Base-by-base conservation (phyloP, 2,329 filamentous ascomycete species). In the Ramularia collo-cygni region DNA sequence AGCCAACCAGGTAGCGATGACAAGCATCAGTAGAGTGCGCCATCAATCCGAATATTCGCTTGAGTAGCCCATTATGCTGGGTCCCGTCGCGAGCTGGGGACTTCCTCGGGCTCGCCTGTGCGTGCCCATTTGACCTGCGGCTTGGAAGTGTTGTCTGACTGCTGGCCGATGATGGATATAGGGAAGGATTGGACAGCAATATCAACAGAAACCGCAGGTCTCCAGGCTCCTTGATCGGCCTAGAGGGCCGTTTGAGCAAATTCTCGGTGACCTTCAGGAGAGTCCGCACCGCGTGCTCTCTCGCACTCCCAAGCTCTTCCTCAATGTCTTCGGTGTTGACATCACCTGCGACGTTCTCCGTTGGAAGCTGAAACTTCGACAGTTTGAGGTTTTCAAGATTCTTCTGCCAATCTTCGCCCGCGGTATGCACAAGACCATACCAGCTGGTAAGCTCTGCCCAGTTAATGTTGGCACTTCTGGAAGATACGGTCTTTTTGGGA, bases 11-110 rank as follows among this genome's bases (percentile, higher is more conserved):
- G 52, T 83, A 77, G 38, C 82, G 80, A 53, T 94, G 88, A 51
- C 84, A 89, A 42, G 82, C 75, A 42, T 77, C 76, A 0, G 85
- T 74, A 9, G 85, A 70, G 59, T 93, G 86, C 1, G 86, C 83
- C 16, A 94, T 58, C 8, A 95, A 66, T 1, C 89, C 89, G 17
- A 94, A 62, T 28, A 93, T 80, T 27, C 89, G 77, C 61, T 95
- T 95, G 53, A 93, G 77, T 38, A 95, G 83, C 4, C 83, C 83
- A 2, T 85, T 88, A 62, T 94, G 84, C 43, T 85, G 77, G 2
- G 81, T 81, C 17, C 76, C 70, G 13, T 64, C 64, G 13, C 62
- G 58, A 30, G 54, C 56, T 4, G 48, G 35, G n/a, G 57, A 44
- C 29, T 53, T 60, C 26, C 49, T 51, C 4, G 54, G 45, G 28